phyloP scores from a whole-genome alignment of 495 filamentous ascomycete species.

The Lepidopterella palustris region DNA sequence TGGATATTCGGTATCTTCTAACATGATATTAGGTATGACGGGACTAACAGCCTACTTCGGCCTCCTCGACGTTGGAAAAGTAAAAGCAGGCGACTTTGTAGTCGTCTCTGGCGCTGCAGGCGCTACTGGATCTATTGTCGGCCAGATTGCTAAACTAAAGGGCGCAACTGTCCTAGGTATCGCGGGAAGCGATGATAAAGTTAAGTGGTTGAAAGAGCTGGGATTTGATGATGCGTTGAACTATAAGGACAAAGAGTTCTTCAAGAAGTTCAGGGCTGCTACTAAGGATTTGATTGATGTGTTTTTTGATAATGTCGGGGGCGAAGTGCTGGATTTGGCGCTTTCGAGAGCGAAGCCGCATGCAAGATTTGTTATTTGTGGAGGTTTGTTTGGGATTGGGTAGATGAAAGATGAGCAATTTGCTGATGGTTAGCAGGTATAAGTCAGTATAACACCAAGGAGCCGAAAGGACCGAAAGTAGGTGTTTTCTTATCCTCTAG shows the following conservation, averaged over 20 bases:
- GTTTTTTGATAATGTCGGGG: constrained; percentile 54
- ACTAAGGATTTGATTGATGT: constrained; percentile 50
- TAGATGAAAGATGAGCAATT: background rate
- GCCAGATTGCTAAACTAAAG: constrained; percentile 61
- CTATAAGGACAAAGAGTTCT: constrained; percentile 31
- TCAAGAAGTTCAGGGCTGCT: constrained; percentile 27
- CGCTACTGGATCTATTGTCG: constrained; percentile 61
- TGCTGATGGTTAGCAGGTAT: background rate
- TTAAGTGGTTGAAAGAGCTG: constrained; percentile 30
- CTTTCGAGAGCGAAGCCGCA: constrained; percentile 39
- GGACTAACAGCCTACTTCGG: constrained; percentile 66
- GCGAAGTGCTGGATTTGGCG: constrained; percentile 48
- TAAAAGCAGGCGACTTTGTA: constrained; percentile 54
- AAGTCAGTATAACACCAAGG: background rate
- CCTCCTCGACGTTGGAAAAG: constrained; percentile 51
- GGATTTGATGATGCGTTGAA: constrained; percentile 36
- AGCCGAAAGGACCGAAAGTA: background rate
- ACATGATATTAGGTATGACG: constrained; percentile 34
- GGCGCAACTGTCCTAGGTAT: constrained; percentile 52
- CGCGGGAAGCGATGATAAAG: constrained; percentile 43
- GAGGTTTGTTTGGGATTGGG: constrained; percentile 19
- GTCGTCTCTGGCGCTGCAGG: constrained; percentile 66
- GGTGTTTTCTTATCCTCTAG: background rate
- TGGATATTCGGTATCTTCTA: background rate
- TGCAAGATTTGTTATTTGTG: constrained; percentile 47